Evolutionary conservation across 805 yeast species (phyloP), one percentile per base, ranked within the genome.

Genomic region (Monosporozyma aerobia): DNA sequence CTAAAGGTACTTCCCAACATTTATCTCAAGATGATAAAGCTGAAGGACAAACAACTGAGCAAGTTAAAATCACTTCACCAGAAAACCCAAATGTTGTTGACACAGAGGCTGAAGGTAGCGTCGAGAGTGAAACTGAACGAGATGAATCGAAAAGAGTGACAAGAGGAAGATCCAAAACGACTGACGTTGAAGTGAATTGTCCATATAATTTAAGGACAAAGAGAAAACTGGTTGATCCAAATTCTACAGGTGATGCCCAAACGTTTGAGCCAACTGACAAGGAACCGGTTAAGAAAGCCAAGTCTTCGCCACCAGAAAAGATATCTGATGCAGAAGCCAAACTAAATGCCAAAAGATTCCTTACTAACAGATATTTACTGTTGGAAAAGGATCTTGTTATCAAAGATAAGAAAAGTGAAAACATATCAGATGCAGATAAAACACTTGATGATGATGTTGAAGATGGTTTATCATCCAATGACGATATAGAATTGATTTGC

Each of bases 401-500:
- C 14, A 50, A 45, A 29, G 50, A 49, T 19, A 46, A 39, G 19
- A 4, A 6, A 33, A 39, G 10, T 16, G 48, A 40, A 22, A 55
- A 50, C 23, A 16, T 22, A 4, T 14, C 37, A 29, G 8, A 50
- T 3, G 48, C 49, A 13, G 52, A 56, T 22, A 55, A 55, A 10
- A 49, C 35, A 3, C 13, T 11, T 47, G 49, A 59, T 3, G 57
- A 64, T 1, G 41, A 63, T 39, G 48, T 62, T 30, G 44, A 43
- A 8, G 16, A 43, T 4, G 11, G 61, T 5, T 58, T 67, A 14
- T 5, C n/a, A 13, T 14, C 39, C 3, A 14, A 35, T 35, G 39
- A 35, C 3, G 67, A 69, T 7, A 62, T 68, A 13, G 69, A 67
- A 53, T 56, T 68, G 19, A 53, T 63, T 9, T 65, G 69, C 47